phyloP scores from a whole-genome alignment of 495 filamentous ascomycete genomes.

The Podospora tetraspora region DNA sequence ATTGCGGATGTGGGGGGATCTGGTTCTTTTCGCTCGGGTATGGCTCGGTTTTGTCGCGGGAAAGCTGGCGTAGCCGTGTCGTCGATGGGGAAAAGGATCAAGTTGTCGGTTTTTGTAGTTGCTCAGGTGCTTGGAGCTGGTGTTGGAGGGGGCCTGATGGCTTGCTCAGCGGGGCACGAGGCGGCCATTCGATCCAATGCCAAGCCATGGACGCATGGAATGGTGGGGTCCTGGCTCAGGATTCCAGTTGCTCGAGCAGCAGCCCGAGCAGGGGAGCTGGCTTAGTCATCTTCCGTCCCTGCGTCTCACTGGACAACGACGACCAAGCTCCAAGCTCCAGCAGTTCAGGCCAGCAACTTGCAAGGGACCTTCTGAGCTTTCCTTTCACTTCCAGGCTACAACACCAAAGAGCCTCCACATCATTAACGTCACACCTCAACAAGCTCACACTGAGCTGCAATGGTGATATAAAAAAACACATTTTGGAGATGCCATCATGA shows the following conservation, averaged over 20 bases:
- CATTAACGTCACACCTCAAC: not conserved
- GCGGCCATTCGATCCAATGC: not conserved
- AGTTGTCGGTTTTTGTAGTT: not conserved
- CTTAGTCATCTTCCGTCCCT: conserved; percentile 18
- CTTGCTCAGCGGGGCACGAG: conserved; percentile 14
- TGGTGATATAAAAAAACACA: not conserved
- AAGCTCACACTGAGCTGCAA: not conserved
- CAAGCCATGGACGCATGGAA: not conserved
- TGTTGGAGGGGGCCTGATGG: not conserved
- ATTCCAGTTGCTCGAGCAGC: not conserved
- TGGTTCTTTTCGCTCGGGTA: not conserved
- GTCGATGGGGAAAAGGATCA: not conserved
- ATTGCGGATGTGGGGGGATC: conserved; percentile 10
- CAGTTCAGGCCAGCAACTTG: not conserved
- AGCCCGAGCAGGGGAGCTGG: conserved; percentile 17
- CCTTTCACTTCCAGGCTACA: not conserved
- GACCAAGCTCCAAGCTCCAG: not conserved
- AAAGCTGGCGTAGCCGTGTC: not conserved
- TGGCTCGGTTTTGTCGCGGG: not conserved
- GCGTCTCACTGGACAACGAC: not conserved
- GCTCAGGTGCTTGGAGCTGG: not conserved
- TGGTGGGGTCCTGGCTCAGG: conserved; percentile 15
- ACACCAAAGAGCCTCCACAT: not conserved
- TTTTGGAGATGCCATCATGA: conserved; percentile 60
- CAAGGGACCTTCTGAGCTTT: not conserved